Percentiles rank a stretch among this genome's conserved stretches.
Evolutionary conservation across 805 yeast genomes (phyloP).

Genomic region (Starmera caribaea): DNA sequence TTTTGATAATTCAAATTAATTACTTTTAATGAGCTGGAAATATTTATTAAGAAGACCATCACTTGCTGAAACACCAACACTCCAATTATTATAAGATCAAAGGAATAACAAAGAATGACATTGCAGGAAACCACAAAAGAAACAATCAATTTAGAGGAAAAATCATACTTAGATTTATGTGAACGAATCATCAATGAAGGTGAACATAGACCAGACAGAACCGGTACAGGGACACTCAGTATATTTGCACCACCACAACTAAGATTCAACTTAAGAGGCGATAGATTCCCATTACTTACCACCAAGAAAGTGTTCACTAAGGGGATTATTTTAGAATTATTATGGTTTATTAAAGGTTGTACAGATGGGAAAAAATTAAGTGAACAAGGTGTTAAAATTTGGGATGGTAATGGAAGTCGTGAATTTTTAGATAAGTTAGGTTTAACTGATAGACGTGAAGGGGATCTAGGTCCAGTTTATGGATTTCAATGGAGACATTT

Average conservation of each 20-base stretch:
- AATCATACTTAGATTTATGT: conserved; percentile 80
- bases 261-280: conserved; percentile 66
- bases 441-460: conserved; percentile 69
- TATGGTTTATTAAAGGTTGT: conserved; percentile 88
- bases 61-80: no score
- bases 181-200: conserved; percentile 70
- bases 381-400: conserved; percentile 85
- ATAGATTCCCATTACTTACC: conserved; percentile 78
- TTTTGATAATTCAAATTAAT: no score
- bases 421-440: conserved; percentile 84
- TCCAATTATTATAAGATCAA: no score
- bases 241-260: conserved; percentile 95
- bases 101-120: conserved; percentile 7
- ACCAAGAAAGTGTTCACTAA: conserved; percentile 87
- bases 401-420: conserved; percentile 98
- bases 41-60: no score
- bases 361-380: conserved; percentile 77
- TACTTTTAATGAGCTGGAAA: no score
- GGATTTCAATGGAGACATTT: conserved; percentile 99
- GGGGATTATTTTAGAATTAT: conserved; percentile 79
- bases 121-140: background rate
- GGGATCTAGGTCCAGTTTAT: conserved; percentile 96
- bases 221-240: conserved; percentile 93
- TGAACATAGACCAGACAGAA: conserved; percentile 88
- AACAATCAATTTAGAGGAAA: conserved; percentile 45